Evolutionary conservation across 169 alveolate genomes (phyloP), one percentile per base, ranked within the genome.

Genomic region (Babesia bigemina): DNA sequence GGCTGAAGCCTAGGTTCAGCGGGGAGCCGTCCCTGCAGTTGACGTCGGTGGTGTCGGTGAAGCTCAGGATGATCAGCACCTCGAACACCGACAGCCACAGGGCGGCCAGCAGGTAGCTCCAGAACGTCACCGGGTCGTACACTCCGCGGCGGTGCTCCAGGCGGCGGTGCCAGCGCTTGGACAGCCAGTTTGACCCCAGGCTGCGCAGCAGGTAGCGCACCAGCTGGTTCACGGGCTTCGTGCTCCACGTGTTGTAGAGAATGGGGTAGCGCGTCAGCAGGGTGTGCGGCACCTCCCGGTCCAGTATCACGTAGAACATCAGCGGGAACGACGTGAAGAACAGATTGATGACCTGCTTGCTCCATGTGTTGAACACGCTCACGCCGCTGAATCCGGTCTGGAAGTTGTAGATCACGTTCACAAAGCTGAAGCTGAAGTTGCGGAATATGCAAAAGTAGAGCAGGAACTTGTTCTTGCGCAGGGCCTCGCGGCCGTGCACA

Each of bases 401-500:
- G 63, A 75, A 79, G 39, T 75, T 88, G 62, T 83, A 66, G 44
- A 84, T 78, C 61, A 85, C 81, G 45, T 87, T 85, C 48, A 87
- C 74, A 62, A 84, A 85, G 39, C 93, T 75, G 67, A 77, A 77
- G 42, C 86, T 74, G 26, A 83, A 83, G 56, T 88, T 87, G n/a
- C 91, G 72, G 86, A 91, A 87, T 39, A 91, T 86, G 74, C 91
- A 87, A 57, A 85, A 89, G 66, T 91, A 91, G 19, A 91, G 92
- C 73, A 91, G 75, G 60, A 91, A 74, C 58, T 94, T 65, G 73
- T 94, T 92, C 73, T 93, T 88, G 59, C 96, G 71, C 22, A 91
- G 84, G 49, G 93, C 74, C 86, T 90, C 92, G 26, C 95, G 82
- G 3, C 98, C 98, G 76, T 94, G 98, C 24, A 90, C 88, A 49